A percentile compares a stretch with the other conserved stretches of the same genome.
Evolutionary conservation across 2,329 filamentous ascomycete species (phyloP).

Genomic region (Epichloe sylvatica): DNA sequence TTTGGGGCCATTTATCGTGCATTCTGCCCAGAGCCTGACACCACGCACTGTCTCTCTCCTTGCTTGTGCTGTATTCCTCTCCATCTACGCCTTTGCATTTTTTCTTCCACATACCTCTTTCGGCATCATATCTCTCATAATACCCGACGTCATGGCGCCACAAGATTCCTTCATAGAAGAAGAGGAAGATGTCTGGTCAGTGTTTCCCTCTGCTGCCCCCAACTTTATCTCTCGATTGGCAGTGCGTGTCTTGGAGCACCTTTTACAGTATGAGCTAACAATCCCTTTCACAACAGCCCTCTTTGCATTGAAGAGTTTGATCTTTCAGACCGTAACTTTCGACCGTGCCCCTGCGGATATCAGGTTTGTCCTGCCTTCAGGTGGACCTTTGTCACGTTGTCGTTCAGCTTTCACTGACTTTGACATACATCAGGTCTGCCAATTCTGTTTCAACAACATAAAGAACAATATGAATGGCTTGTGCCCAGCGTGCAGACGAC

Average conservation of each 20-base stretch:
- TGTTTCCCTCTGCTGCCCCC: slow-evolving; percentile 6
- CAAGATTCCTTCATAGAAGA: slow-evolving; percentile 60
- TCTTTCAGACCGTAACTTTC: slow-evolving; percentile 91
- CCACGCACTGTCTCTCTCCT: slow-evolving; percentile 7
- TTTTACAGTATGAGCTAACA: background rate
- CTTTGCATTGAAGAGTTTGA: slow-evolving; percentile 99
- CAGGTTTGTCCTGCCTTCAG: slow-evolving; percentile 47
- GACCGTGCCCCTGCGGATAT: slow-evolving; percentile 93
- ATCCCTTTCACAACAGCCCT: slow-evolving; percentile 44
- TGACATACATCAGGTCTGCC: slow-evolving; percentile 58
- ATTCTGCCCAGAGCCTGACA: slow-evolving; percentile 11
- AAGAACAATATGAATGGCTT: slow-evolving; percentile 95
- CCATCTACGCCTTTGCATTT: slow-evolving; percentile 4
- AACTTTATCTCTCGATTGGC: slow-evolving; percentile 6
- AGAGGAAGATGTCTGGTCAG: slow-evolving; percentile 56
- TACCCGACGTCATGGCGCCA: slow-evolving; percentile 41
- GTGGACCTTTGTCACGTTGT: background rate
- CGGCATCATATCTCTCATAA: slow-evolving; percentile 8
- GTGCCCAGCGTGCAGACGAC: slow-evolving; percentile 90
- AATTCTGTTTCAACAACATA: slow-evolving; percentile 99
- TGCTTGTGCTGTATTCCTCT: slow-evolving; percentile 10
- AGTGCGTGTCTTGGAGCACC: background rate
- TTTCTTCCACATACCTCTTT: slow-evolving; percentile 10
- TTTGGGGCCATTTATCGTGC: slow-evolving; percentile 7
- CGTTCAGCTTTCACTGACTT: background rate